Base-by-base conservation (phyloP, 2,329 filamentous ascomycete genomes). In the Alternaria conjuncta region DNA sequence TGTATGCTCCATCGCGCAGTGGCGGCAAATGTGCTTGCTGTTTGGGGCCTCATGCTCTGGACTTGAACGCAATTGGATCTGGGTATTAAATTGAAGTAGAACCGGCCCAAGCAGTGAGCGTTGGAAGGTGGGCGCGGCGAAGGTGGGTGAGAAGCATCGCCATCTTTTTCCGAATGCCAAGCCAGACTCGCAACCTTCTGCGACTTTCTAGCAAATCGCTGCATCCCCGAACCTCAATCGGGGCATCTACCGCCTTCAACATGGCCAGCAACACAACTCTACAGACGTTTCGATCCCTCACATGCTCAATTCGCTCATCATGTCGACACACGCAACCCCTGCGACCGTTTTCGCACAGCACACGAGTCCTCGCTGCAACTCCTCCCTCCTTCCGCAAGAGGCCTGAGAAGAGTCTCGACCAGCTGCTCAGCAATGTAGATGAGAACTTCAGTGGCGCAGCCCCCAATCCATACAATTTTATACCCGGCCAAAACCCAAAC, bases 31-130 rank as follows among this genome's bases (percentile, higher is more conserved):
- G 77, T 76, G 75, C 73, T 78, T 64, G 79, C 74, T 47, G 76
- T 71, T 51, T 80, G 71, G 64, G 81, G 80, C 75, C 81, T 82
- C 83, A 85, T 85, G 74, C 79, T 84, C 75, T 69, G 61, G 30
- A 43, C 50, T 47, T 28, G 36, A 44, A 57, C 41, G 41, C 32
- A 49, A 36, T 46, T 49, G 44, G 32, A 55, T 26, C 28, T 43
- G 5, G 28, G 49, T 45, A 56, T 53, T 43, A 45, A 45, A 60
- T 53, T 43, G n/a, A 61, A 58, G 59, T 63, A 54, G 36, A 61
- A 58, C 57, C 64, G 64, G 68, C 61, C 65, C 65, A 59, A 51
- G 46, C 47, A 43, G 58, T 49, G 53, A 53, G 41, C 30, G 43
- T 51, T 64, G 36, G 53, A 25, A 49, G 56, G 49, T 67, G 66